A percentile compares a stretch with the other conserved stretches of the same genome.
phyloP scores from a whole-genome alignment of 2,329 filamentous ascomycete genomes.

The Amphichorda felina region DNA sequence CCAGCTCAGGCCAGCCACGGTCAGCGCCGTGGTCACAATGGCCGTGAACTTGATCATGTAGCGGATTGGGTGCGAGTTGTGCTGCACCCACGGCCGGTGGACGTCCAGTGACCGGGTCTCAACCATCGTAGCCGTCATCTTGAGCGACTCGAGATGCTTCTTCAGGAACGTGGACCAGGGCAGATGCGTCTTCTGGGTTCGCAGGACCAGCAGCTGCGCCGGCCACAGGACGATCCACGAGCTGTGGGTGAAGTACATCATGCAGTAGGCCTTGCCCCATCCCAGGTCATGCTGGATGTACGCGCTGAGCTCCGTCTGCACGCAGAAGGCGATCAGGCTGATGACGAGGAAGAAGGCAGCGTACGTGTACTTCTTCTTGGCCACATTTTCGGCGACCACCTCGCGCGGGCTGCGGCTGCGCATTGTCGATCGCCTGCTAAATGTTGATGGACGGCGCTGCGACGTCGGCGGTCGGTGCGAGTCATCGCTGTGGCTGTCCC shows the following conservation, averaged over 20 bases:
- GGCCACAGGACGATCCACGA: constrained; percentile 91
- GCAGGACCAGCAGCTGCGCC: constrained; percentile 65
- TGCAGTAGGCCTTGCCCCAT: constrained; percentile 99
- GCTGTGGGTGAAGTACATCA: constrained; percentile 95
- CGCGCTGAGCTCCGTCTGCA: constrained; percentile 91
- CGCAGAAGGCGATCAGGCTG: constrained; percentile 76
- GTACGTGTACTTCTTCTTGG: constrained; percentile 74
- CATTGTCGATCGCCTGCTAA: constrained; percentile 49
- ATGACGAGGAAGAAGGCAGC: constrained; percentile 74
- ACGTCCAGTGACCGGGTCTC: constrained; percentile 65
- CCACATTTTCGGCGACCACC: constrained; percentile 26
- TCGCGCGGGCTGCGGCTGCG: constrained; percentile 63
- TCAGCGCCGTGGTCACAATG: constrained; percentile 75
- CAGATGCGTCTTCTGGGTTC: constrained; percentile 64
- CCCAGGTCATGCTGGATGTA: constrained; percentile 86
- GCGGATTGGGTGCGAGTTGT: constrained; percentile 30
- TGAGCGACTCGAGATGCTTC: constrained; percentile 36
- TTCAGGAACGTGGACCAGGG: constrained; percentile 84
- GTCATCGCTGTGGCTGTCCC: not conserved
- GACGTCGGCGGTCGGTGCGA: not conserved
- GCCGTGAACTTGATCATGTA: constrained; percentile 75
- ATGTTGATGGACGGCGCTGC: constrained; percentile 7
- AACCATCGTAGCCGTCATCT: constrained; percentile 65
- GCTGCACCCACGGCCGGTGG: constrained; percentile 24
- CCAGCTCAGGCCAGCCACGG: constrained; percentile 86